A percentile compares a stretch with the other conserved stretches of the same genome.
These are phyloP conservation scores for Micromonas pusilla DNA, from an alignment of 139 green algal genomes.

Conservation along the genomic window DNA sequence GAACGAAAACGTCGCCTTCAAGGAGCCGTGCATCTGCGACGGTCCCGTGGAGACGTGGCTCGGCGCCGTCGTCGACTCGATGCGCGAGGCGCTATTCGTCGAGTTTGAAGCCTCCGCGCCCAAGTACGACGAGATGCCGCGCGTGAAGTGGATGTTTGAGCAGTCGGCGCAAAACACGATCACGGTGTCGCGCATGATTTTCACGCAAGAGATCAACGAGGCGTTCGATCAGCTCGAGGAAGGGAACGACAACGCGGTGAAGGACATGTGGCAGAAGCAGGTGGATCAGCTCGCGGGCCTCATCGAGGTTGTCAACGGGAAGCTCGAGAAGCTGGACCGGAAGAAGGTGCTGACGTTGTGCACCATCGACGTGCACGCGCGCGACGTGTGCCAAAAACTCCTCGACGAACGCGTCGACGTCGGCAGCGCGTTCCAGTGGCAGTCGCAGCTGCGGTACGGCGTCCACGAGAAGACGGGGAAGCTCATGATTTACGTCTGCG, in stretches of 20 bases:
- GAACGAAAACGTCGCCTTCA: constrained; percentile 70
- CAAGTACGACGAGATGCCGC: constrained; percentile 49
- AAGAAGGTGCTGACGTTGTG: constrained; percentile 79
- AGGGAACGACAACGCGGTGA: constrained; percentile 70
- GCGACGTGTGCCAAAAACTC: constrained; percentile 74
- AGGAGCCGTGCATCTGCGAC: constrained; percentile 54
- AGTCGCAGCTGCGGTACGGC: constrained; percentile 74
- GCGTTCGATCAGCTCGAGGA: constrained; percentile 57
- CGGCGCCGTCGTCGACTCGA: constrained; percentile 66
- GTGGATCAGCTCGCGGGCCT: constrained; percentile 65
- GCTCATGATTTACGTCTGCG: constrained; percentile 71
- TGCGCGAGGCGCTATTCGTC: constrained; percentile 62
- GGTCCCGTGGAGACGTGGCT: constrained; percentile 80
- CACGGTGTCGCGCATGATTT: constrained; percentile 76
- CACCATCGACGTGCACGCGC: constrained; percentile 76
- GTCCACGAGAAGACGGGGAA: constrained; percentile 64
- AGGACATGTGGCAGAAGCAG: constrained; percentile 61
- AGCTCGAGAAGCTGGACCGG: constrained; percentile 56
- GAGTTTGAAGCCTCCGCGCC: constrained; percentile 64
- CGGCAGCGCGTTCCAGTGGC: constrained; percentile 70
- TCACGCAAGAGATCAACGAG: constrained; percentile 82
- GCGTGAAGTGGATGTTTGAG: constrained; percentile 68
- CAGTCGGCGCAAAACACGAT: constrained; percentile 77
- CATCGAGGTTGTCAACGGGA: constrained; percentile 61
- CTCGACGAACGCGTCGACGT: constrained; percentile 72